Percentiles rank a stretch among this genome's conserved stretches.
phyloP scores from a whole-genome alignment of 306 rosid species.

The Prunus dulcis region DNA sequence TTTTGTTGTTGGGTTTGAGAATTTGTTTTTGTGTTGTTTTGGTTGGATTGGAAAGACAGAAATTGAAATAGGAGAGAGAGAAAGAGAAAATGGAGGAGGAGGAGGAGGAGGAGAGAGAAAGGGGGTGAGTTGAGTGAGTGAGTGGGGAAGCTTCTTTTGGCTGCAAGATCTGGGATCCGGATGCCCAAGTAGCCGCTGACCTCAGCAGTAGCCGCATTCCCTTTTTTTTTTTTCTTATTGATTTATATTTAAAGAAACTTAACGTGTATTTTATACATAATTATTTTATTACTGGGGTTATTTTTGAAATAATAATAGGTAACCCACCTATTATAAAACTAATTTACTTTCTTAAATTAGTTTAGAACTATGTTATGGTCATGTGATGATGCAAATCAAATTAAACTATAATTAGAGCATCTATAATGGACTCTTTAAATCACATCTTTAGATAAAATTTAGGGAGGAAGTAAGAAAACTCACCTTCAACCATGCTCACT shows the following conservation, averaged over 20 bases:
- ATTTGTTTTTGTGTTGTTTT: conserved; percentile 18
- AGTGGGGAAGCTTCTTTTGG: conserved; percentile 51
- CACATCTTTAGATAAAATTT: no score
- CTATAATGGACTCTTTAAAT: no score
- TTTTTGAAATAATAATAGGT: background rate
- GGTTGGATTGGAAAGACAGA: conserved; percentile 14
- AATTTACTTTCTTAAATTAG: background rate
- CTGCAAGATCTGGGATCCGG: conserved; percentile 57
- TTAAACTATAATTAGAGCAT: background rate
- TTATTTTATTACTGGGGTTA: background rate
- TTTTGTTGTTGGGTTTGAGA: background rate
- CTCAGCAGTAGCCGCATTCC: conserved; percentile 44
- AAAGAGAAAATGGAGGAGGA: background rate
- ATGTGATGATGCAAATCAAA: background rate
- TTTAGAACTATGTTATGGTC: background rate
- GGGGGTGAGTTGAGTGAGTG: background rate
- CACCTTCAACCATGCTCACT: no score
- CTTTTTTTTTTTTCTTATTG: background rate
- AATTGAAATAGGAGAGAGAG: background rate
- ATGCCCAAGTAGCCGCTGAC: conserved; percentile 47
- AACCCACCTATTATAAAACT: background rate
- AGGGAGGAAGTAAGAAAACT: no score
- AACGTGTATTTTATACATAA: background rate
- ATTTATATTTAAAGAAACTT: background rate
- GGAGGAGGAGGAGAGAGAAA: conserved; percentile 3